phyloP scores from a whole-genome alignment of 129 eudicot species.

The Kitagawia praeruptora region DNA sequence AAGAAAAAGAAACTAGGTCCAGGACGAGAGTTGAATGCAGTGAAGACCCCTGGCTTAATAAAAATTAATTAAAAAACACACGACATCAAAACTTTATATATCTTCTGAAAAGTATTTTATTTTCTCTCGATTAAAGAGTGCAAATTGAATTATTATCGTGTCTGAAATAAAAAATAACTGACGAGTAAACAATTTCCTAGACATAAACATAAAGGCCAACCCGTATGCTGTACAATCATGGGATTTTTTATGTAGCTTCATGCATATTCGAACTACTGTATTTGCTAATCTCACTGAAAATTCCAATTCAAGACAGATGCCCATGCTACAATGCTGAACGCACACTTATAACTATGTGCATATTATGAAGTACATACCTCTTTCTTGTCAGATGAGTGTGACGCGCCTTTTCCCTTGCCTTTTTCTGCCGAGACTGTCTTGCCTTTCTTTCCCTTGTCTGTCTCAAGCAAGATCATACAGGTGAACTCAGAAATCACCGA shows the following conservation, averaged over 20 bases:
- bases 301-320: not conserved
- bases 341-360: not conserved
- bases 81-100: not conserved
- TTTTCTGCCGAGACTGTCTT: constrained; percentile 21
- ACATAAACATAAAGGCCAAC: not conserved
- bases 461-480: constrained; percentile 58
- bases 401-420: not conserved
- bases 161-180: not conserved
- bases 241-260: not conserved
- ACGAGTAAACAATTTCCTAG: not conserved
- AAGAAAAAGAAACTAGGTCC: not conserved
- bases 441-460: constrained; percentile 25
- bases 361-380: constrained; percentile 24
- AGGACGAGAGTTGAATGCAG: not conserved
- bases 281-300: not conserved
- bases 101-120: not conserved
- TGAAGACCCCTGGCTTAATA: not conserved
- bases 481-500: constrained; percentile 68
- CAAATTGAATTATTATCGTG: too few species aligned
- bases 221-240: not conserved
- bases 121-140: not conserved
- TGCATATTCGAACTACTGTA: not conserved
- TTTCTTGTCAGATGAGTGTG: constrained; percentile 6
- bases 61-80: not conserved
- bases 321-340: not conserved